These are phyloP conservation scores for Nasturtium officinale DNA, from an alignment of 345 rosid species.

Conservation along the genomic window DNA sequence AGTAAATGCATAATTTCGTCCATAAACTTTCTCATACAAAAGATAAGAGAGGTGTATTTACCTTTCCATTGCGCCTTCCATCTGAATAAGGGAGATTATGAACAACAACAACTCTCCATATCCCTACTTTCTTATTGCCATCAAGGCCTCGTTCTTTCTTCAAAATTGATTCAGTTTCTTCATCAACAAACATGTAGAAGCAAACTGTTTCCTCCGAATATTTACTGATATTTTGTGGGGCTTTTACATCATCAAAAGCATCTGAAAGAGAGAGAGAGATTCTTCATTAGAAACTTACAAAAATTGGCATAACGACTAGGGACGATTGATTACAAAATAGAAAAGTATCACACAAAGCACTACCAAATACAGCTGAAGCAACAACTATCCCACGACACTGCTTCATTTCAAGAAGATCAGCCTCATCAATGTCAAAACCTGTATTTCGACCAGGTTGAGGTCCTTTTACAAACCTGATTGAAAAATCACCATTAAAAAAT, in stretches of 20 bases:
- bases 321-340: neutral
- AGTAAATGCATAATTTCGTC: slow-evolving; percentile 2
- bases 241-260: slow-evolving; percentile 89
- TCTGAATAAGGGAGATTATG: slow-evolving; percentile 87
- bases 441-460: slow-evolving; percentile 75
- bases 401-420: slow-evolving; percentile 86
- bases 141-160: slow-evolving; percentile 61
- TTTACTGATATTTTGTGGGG: slow-evolving; percentile 80
- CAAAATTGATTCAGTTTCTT: slow-evolving; percentile 85
- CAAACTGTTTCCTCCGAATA: slow-evolving; percentile 75
- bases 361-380: slow-evolving; percentile 97
- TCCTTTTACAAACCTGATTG: slow-evolving; percentile 81
- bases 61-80: slow-evolving; percentile 97
- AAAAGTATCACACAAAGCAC: slow-evolving; percentile 24
- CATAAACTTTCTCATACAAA: slow-evolving; percentile 2
- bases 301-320: slow-evolving; percentile 5
- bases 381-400: slow-evolving; percentile 88
- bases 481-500: neutral
- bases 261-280: slow-evolving; percentile 49
- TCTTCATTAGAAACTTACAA: slow-evolving; percentile 33
- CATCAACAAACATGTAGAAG: slow-evolving; percentile 95
- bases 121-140: slow-evolving; percentile 62
- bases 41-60: slow-evolving; percentile 38
- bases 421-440: slow-evolving; percentile 85
- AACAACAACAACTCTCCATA: slow-evolving; percentile 90